A percentile compares a stretch with the other conserved stretches of the same genome.
Evolutionary conservation across 129 eudicot species (phyloP).

Genomic region (Artemisia tridentata): DNA sequence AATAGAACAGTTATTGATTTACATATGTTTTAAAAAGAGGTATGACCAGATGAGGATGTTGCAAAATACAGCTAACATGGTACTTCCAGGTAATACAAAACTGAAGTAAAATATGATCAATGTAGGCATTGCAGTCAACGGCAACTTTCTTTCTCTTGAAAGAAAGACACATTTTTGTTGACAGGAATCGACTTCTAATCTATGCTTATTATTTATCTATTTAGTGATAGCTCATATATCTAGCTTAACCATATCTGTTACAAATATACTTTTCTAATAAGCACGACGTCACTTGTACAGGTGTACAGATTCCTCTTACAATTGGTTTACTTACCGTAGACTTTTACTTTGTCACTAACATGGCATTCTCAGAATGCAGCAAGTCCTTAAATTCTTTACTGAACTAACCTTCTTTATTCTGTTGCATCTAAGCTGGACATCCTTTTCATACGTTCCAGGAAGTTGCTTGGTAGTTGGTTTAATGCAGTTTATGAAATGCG

Average conservation of each 20-base stretch:
- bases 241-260: too few species aligned
- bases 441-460: slow-evolving; percentile 69
- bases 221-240: too few species aligned
- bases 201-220: too few species aligned
- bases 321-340: too few species aligned
- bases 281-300: too few species aligned
- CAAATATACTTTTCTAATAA: too few species aligned
- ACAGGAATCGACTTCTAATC: too few species aligned
- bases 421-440: slow-evolving; percentile 67
- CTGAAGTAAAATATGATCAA: slow-evolving; percentile 54
- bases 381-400: too few species aligned
- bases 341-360: too few species aligned
- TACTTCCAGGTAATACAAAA: slow-evolving; percentile 71
- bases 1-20: too few species aligned
- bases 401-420: slow-evolving; percentile 57
- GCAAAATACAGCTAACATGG: slow-evolving; percentile 58
- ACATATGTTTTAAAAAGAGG: slow-evolving; percentile 50
- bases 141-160: slow-evolving; percentile 71
- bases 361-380: too few species aligned
- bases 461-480: slow-evolving; percentile 76
- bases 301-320: too few species aligned
- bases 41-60: slow-evolving; percentile 52
- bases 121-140: slow-evolving; percentile 40
- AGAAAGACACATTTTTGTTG: slow-evolving; percentile 27
- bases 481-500: slow-evolving; percentile 91